Base-by-base conservation (phyloP, 495 filamentous ascomycete genomes). In the Durotheca rogersii region DNA sequence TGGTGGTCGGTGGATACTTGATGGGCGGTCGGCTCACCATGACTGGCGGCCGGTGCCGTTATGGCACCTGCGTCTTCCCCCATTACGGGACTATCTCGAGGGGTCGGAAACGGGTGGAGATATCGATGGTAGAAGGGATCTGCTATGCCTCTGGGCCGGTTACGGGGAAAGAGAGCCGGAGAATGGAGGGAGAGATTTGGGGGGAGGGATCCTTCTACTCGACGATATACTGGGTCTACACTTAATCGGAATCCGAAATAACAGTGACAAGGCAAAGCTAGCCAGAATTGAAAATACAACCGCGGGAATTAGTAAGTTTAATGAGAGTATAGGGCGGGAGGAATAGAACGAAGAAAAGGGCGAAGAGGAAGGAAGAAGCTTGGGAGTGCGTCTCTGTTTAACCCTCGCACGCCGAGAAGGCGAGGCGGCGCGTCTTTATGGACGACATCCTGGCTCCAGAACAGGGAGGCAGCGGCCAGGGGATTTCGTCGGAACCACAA, bases 1-100 rank as follows among this genome's bases (percentile, higher is more conserved):
- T 41, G 21, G n/a, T 57, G 45, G 7, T 54, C 27, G 20, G 21
- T 53, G 25, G 45, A 6, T 12, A 42, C 32, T 27, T 56, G 50
- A 23, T 42, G 47, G 15, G 42, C 34, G 16, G 36, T 30, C 4
- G 23, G 35, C 12, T 54, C 51, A 16, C 46, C 56, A 29, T 49
- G 17, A 16, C 39, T 32, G 36, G 38, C 30, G 19, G 17, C 20
- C 15, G 9, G 36, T 20, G 10, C 34, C 34, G 21, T 30, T n/a
- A 29, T 50, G 25, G 41, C 23, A 37, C 57, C 60, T 11, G 46
- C 49, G 50, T 68, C 65, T 7, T 64, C 65, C n/a, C 47, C 54
- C 65, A 68, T 68, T 48, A 35, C 48, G 38, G 16, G 21, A 49
- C 45, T 21, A 7, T 32, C 25, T 50, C 12, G 11, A 43, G 32